phyloP scores from a whole-genome alignment of 306 rosid genomes.

The Acmispon strigosus region DNA sequence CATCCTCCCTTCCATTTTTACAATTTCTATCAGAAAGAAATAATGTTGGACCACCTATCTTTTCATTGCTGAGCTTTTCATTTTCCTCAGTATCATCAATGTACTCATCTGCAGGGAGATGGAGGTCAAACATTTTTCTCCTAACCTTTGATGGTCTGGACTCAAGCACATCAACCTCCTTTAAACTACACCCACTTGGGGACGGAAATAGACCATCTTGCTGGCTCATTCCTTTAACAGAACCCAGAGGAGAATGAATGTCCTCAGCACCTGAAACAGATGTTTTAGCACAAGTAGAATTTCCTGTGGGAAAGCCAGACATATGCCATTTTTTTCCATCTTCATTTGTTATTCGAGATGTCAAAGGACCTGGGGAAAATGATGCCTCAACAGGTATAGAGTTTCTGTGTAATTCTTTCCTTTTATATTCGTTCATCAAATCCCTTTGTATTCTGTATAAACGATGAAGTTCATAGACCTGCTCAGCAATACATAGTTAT shows the following conservation, averaged over 20 bases:
- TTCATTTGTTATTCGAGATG: slow-evolving; percentile 62
- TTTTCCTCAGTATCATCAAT: slow-evolving; percentile 84
- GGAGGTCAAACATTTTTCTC: slow-evolving; percentile 82
- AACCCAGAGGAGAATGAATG: slow-evolving; percentile 55
- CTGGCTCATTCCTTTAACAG: slow-evolving; percentile 43
- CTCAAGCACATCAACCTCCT: slow-evolving; percentile 63
- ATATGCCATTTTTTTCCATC: slow-evolving; percentile 54
- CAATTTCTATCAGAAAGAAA: slow-evolving; percentile 37
- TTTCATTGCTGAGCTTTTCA: slow-evolving; percentile 62
- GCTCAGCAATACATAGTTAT: slow-evolving; percentile 22
- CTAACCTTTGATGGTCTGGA: slow-evolving; percentile 72
- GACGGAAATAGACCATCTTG: slow-evolving; percentile 43
- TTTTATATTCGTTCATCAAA: slow-evolving; percentile 71
- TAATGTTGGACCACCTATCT: slow-evolving; percentile 31
- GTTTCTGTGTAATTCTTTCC: slow-evolving; percentile 52
- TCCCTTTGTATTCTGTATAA: slow-evolving; percentile 80
- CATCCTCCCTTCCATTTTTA: slow-evolving; percentile 33
- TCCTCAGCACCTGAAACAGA: slow-evolving; percentile 55
- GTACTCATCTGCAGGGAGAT: slow-evolving; percentile 81
- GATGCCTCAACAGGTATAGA: slow-evolving; percentile 54
- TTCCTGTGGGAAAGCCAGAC: slow-evolving; percentile 42
- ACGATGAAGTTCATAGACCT: slow-evolving; percentile 90
- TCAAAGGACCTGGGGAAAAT: slow-evolving; percentile 48
- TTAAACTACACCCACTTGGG: slow-evolving; percentile 52
- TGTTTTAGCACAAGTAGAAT: slow-evolving; percentile 43